phyloP scores from a whole-genome alignment of 805 yeast genomes.

The Metschnikowia amazonensis region DNA sequence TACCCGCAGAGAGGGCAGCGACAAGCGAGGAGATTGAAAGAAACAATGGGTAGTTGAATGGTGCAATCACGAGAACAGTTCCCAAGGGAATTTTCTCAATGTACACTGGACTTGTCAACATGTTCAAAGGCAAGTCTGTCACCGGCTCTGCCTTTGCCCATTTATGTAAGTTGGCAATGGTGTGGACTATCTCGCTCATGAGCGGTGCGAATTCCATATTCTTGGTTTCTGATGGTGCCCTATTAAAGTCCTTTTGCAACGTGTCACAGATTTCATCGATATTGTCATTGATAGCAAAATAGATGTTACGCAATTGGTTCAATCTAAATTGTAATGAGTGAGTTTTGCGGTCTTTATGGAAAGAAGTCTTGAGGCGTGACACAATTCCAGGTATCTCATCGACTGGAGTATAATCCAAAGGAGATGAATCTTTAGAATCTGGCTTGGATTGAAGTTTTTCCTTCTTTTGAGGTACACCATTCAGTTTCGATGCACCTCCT shows the following conservation, averaged over 20 bases:
- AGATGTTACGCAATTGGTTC: conserved; percentile 62
- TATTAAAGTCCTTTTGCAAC: conserved; percentile 61
- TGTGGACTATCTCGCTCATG: conserved; percentile 52
- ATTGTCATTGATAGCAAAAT: conserved; percentile 59
- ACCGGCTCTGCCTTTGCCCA: conserved; percentile 57
- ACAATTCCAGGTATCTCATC: conserved; percentile 49
- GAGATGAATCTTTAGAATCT: background rate
- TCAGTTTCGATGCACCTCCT: background rate
- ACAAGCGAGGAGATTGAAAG: conserved; percentile 63
- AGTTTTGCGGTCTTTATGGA: conserved; percentile 43
- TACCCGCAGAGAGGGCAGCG: conserved; percentile 85
- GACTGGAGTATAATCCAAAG: conserved; percentile 42
- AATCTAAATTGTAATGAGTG: conserved; percentile 53
- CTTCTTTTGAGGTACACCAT: background rate
- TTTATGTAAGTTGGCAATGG: conserved; percentile 54
- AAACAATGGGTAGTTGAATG: conserved; percentile 76
- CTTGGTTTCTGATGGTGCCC: conserved; percentile 59
- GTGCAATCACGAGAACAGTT: conserved; percentile 65
- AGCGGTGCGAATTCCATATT: conserved; percentile 52
- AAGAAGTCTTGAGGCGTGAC: conserved; percentile 37
- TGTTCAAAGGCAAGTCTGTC: conserved; percentile 32
- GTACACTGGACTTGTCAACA: conserved; percentile 21
- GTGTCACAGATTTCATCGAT: conserved; percentile 54
- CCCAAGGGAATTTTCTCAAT: conserved; percentile 46
- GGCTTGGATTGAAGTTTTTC: background rate